Base-by-base conservation (phyloP, 495 filamentous ascomycete genomes). In the Aspergillus bertholletiae region DNA sequence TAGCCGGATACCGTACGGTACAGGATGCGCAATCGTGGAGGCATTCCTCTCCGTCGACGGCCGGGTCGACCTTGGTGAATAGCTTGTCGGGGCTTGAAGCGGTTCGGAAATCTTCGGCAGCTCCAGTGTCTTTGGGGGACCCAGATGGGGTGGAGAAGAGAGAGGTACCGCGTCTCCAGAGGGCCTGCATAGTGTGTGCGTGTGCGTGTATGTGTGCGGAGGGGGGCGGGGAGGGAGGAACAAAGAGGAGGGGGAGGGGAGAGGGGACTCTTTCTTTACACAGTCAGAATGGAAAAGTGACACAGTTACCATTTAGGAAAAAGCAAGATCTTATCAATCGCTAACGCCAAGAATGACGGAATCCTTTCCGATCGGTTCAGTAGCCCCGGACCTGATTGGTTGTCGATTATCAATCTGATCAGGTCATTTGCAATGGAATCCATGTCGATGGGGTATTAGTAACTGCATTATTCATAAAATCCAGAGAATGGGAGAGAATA, bases 11-110 rank as follows among this genome's bases (percentile, higher is more conserved):
- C 46, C 82, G 78, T 34, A 93, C 77, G 0, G 81, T 82, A 72
- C 94, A 97, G 46, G 77, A 85, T n/a, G 81, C 83, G 72, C 94
- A 98, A 71, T 97, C 94, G 65, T 86, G 89, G 41, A 87, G 76
- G 68, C 94, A 98, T 43, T 93, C 92, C 32, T 94, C 89, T 39
- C 88, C 92, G 67, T 96, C 94, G n/a, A 87, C 69, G 0, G 78
- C 80, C 2, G 85, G 81, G 57, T 87, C 77, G 6, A 88, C 87
- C 26, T 79, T 77, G 2, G 59, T 50, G 32, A 79, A 78, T 11
- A 76, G 70, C 35, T 59, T 55, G n/a, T 71, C 71, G 1, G 57
- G 64, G 20, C 70, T 67, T 2, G 75, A 49, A 34, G 69, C 62
- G 7, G 64, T 74, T 32, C 64, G 59, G 64, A 79, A 81, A 26